Conservation (phyloP, 1,284 basidiomycete species). For the Wallemia hederae region DNA sequence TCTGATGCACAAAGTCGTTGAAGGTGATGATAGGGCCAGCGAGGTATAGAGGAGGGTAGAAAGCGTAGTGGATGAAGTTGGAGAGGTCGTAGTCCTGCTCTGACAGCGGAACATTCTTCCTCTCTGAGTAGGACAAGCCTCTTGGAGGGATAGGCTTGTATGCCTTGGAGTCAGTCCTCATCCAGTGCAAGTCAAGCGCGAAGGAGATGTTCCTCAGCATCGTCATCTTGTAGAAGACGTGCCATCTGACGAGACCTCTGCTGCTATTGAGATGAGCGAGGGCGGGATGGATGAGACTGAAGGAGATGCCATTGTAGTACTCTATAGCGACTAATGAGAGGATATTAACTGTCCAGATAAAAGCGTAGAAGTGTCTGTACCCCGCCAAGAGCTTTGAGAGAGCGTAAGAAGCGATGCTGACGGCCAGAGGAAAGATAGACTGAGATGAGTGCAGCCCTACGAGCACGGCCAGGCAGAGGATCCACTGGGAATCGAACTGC, state of each 20-base stretch:
- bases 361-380: conserved; percentile 19
- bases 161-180: conserved; percentile 3
- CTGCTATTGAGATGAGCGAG: conserved; percentile 30
- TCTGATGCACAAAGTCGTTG: conserved; percentile 76
- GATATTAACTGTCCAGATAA: conserved; percentile 51
- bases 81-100: conserved; percentile 24
- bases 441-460: conserved; percentile 62
- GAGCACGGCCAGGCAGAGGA: conserved; percentile 38
- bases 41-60: conserved; percentile 83
- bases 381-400: conserved; percentile 25
- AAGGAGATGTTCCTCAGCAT: conserved; percentile 84
- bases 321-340: conserved; percentile 50
- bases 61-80: conserved; percentile 39
- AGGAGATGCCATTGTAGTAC: conserved; percentile 44
- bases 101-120: conserved; percentile 22
- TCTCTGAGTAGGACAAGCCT: conserved; percentile 8
- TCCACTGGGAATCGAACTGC: conserved; percentile 18
- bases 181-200: conserved; percentile 71
- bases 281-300: conserved; percentile 11
- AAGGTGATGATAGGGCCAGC: conserved; percentile 90
- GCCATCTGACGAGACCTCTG: conserved; percentile 54
- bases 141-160: neutral
- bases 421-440: conserved; percentile 41
- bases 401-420: conserved; percentile 39
- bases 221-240: conserved; percentile 83